Percentiles rank a stretch among this genome's conserved stretches.
Conservation (phyloP, 2,329 filamentous ascomycete species). For the Erysiphe neolycopersici region DNA sequence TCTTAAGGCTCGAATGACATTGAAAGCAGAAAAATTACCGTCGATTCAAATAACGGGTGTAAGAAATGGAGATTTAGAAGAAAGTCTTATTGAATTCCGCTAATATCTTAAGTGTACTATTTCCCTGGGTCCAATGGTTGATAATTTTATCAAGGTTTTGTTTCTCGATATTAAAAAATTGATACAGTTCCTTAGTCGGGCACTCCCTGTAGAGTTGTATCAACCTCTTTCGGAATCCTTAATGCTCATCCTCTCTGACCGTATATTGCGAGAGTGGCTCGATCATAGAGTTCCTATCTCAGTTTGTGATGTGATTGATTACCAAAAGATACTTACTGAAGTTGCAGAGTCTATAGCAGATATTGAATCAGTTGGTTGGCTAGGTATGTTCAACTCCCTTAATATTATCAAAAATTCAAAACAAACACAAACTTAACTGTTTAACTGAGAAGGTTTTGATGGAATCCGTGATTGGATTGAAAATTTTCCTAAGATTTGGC, state of each 20-base stretch:
- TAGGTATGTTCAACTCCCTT: constrained; percentile 13
- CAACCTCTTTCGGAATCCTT: constrained; percentile 38
- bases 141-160: constrained; percentile 22
- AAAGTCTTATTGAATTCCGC: neutral
- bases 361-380: constrained; percentile 36
- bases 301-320: constrained; percentile 40
- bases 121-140: constrained; percentile 16
- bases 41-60: constrained; percentile 19
- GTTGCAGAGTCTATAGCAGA: constrained; percentile 36
- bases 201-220: constrained; percentile 26
- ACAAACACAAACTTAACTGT: neutral
- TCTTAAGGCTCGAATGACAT: constrained; percentile 29
- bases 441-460: constrained; percentile 14
- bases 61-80: constrained; percentile 4
- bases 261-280: constrained; percentile 49
- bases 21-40: constrained; percentile 11
- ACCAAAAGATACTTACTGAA: constrained; percentile 41
- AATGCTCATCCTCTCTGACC: constrained; percentile 39
- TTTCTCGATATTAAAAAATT: constrained; percentile 26
- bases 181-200: constrained; percentile 24
- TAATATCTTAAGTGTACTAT: constrained; percentile 17
- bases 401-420: neutral
- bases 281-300: constrained; percentile 50
- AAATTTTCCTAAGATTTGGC: constrained; percentile 59
- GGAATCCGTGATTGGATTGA: constrained; percentile 57